Evolutionary conservation across 768 basidiomycete genomes (phyloP).

Genomic region (Russula ochroleuca): DNA sequence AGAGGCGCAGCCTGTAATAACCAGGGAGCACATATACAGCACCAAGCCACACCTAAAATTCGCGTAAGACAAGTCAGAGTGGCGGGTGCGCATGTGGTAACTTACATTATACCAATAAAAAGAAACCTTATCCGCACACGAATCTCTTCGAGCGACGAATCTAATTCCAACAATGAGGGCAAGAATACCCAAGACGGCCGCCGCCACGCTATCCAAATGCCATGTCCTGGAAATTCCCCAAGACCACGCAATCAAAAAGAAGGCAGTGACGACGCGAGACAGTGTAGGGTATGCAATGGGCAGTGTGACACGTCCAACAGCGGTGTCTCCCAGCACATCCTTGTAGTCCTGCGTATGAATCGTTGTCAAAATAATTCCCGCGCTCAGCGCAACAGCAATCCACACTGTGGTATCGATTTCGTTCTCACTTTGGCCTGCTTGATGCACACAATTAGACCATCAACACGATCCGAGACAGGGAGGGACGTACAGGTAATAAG

Average conservation of each 20-base stretch:
- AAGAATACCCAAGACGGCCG: constrained; percentile 33
- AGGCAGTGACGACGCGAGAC: constrained; percentile 34
- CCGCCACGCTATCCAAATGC: constrained; percentile 34
- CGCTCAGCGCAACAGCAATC: constrained; percentile 37
- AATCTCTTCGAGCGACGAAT: constrained; percentile 16
- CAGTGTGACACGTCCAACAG: constrained; percentile 40
- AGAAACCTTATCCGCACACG: constrained; percentile 25
- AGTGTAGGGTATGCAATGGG: constrained; percentile 42
- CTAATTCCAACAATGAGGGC: constrained; percentile 34
- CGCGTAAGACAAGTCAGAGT: background rate
- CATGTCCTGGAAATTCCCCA: constrained; percentile 35
- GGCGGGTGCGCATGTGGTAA: background rate
- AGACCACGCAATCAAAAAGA: constrained; percentile 41
- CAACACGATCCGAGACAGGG: background rate
- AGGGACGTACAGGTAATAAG: constrained; percentile 38
- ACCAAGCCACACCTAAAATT: constrained; percentile 24
- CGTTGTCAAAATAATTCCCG: constrained; percentile 42
- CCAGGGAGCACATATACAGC: constrained; percentile 23
- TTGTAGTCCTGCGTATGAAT: constrained; percentile 49
- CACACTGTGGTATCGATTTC: constrained; percentile 33
- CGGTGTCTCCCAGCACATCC: constrained; percentile 42
- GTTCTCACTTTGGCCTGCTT: constrained; percentile 11
- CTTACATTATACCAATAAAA: constrained; percentile 30
- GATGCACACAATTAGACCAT: background rate
- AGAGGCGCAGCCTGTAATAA: constrained; percentile 23